Percentiles rank a stretch among this genome's conserved stretches.
phyloP scores from a whole-genome alignment of 805 yeast genomes.

The Metschnikowia sp. region DNA sequence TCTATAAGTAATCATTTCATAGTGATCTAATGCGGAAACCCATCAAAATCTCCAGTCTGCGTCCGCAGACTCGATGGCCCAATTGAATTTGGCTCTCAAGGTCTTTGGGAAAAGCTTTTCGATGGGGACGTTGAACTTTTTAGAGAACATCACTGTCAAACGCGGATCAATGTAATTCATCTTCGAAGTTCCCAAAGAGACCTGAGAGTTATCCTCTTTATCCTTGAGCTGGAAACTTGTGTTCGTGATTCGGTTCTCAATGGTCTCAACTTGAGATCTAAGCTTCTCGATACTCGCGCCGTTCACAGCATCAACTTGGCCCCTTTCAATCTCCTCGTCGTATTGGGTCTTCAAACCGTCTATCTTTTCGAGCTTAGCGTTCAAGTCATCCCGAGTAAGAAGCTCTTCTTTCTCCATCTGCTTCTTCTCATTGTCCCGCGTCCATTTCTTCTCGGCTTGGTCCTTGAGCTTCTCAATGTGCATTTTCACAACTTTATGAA shows the following conservation, averaged over 20 bases:
- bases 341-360: conserved; percentile 51
- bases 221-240: conserved; percentile 78
- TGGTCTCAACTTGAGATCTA: conserved; percentile 62
- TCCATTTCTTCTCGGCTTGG: conserved; percentile 59
- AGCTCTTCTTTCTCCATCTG: conserved; percentile 53
- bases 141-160: conserved; percentile 82
- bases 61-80: conserved; percentile 94
- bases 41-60: conserved; percentile 78
- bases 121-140: conserved; percentile 82
- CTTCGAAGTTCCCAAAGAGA: conserved; percentile 89
- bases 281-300: conserved; percentile 64
- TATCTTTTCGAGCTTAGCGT: conserved; percentile 55
- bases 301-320: conserved; percentile 53
- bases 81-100: conserved; percentile 83
- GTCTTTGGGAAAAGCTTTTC: conserved; percentile 92
- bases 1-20: too few species aligned
- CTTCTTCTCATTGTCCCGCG: conserved; percentile 73
- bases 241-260: conserved; percentile 67
- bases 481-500: conserved; percentile 52
- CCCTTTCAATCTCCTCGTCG: conserved; percentile 55
- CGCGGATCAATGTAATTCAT: conserved; percentile 95
- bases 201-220: conserved; percentile 91
- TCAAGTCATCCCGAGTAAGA: conserved; percentile 53
- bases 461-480: conserved; percentile 66
- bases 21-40: too few species aligned